These are phyloP conservation scores for Lolium multiflorum DNA, from an alignment of 176 grass and related monocot genomes.

Conservation along the genomic window DNA sequence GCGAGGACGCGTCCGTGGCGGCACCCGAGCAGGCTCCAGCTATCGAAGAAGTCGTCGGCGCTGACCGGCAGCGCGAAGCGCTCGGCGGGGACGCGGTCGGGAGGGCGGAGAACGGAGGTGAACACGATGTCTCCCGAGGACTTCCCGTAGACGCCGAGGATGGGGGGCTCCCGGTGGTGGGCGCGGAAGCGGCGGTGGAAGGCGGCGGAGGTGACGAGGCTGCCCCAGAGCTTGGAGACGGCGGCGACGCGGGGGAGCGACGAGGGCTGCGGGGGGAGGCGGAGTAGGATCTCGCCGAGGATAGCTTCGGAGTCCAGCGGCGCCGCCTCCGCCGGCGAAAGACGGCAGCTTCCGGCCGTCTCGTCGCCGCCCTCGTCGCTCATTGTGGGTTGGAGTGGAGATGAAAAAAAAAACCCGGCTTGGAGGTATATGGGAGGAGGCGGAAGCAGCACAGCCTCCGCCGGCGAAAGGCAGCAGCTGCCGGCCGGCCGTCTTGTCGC, in stretches of 20 bases:
- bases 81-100: neutral
- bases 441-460: neutral
- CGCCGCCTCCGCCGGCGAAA: neutral
- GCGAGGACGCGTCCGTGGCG: neutral
- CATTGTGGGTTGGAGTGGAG: neutral
- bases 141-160: neutral
- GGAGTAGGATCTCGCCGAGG: neutral
- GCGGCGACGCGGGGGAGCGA: neutral
- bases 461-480: neutral
- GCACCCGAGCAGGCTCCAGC: neutral
- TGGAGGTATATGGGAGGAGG: too few species aligned
- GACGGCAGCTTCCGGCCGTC: neutral
- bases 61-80: neutral
- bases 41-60: neutral
- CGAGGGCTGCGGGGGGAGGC: neutral
- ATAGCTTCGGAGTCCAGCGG: neutral
- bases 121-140: neutral
- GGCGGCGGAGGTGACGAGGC: neutral
- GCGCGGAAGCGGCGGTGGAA: neutral
- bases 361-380: neutral
- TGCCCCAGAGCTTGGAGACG: neutral
- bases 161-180: constrained; percentile 2
- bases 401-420: too few species aligned
- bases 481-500: neutral
- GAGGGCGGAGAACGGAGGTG: neutral